Percentiles rank a stretch among this genome's conserved stretches.
These are phyloP conservation scores for Chamaenerion angustifolium DNA, from an alignment of 345 rosid genomes.

Conservation along the genomic window DNA sequence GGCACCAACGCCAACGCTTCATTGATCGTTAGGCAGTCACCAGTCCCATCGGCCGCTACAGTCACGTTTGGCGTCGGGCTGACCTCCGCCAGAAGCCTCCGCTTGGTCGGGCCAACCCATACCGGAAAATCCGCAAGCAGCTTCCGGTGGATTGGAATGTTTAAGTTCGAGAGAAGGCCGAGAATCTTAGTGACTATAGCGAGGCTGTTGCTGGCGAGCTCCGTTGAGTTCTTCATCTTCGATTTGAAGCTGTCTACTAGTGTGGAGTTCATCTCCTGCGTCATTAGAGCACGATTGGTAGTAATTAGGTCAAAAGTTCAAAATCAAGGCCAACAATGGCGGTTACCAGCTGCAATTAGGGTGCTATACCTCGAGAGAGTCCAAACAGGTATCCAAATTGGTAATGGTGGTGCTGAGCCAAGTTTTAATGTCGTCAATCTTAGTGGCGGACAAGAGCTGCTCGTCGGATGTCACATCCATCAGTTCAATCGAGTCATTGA, in stretches of 20 bases:
- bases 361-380: background rate
- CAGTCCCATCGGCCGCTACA: conserved; percentile 51
- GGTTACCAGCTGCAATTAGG: no score
- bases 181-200: conserved; percentile 45
- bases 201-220: conserved; percentile 20
- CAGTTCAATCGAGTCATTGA: conserved; percentile 4
- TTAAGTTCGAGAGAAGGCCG: conserved; percentile 20
- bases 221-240: conserved; percentile 15
- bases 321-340: no score
- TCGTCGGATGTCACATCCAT: background rate
- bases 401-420: conserved; percentile 16
- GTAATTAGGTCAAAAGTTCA: no score
- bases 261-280: conserved; percentile 5
- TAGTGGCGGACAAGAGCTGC: conserved; percentile 8
- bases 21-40: conserved; percentile 25
- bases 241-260: conserved; percentile 2
- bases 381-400: conserved; percentile 13
- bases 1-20: conserved; percentile 42
- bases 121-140: conserved; percentile 33
- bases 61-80: conserved; percentile 20
- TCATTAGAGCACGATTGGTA: no score
- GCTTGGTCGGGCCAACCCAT: conserved; percentile 31
- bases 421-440: conserved; percentile 7
- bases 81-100: conserved; percentile 36
- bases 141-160: conserved; percentile 44